Base-by-base conservation (phyloP, 1,139 yeast species). In the Geotrichum australiense region DNA sequence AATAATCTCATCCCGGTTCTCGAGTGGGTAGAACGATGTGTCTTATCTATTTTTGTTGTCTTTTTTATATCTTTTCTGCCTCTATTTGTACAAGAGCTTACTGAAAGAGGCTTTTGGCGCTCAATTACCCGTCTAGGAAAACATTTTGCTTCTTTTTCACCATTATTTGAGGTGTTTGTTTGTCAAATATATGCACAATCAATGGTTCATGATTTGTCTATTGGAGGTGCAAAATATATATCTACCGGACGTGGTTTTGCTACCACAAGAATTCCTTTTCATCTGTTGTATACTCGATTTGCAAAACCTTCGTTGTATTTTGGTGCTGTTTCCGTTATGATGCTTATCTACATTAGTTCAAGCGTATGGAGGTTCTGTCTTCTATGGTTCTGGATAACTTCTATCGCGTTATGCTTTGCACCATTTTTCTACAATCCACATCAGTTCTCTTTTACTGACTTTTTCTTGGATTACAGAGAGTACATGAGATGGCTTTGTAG, bases 211-310 rank as follows among this genome's bases (percentile, higher is more conserved):
- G 87, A 85, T 58, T 64, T 86, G 27, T 70, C 81, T 0, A 72
- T 81, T 57, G 96, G 95, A 0, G 93, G 93, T 26, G 96, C 96
- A 0, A 70, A 71, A 50, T 86, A 86, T 55, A 78, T 86, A 42
- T 74, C 93, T 1, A 84, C 95, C 0, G 95, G 95, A 0, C 62
- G 96, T 55, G 93, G 93, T 0, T 80, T 85, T 64, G 93, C 95
- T 1, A 83, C 82, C 7, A 64, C 79, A 0, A 66, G 96, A 50
- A 59, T 71, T 4, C 70, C 80, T 2, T 83, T 85, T 53, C 61
- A 75, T 4, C 58, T 62, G 2, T 64, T 86, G 4, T 86, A 78
- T 55, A 66, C 85, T 0, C 68, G 78, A 24, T 86, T 81, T 63
- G 78, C 83, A 0, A 62, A 70, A 0, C 66, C 75, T 0, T 76